Evolutionary conservation across 2,329 filamentous ascomycete genomes (phyloP), one percentile per base, ranked within the genome.

Genomic region (Fusarium mangiferae): DNA sequence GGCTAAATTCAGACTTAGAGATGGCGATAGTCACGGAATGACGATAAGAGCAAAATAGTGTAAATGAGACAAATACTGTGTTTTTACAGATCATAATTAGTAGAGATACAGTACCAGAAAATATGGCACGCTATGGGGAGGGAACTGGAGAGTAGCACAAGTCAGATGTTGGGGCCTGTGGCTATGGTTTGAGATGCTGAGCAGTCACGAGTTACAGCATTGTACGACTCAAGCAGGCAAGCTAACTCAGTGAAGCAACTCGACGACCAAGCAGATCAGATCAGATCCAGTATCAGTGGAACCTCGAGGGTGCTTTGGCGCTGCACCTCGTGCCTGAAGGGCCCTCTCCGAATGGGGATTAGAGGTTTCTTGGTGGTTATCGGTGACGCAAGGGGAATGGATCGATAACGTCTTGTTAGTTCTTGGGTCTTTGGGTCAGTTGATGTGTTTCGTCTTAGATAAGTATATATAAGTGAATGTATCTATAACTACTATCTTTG

Each of bases 341-440:
- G 41, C 30, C 55, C 28, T 54, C 71, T 65, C 71, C 71, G 58
- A 68, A 74, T 72, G 60, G 55, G 72, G 71, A 24, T 61, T 74
- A 74, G 71, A 71, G 45, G 59, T 42, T 59, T 46, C 59, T 59
- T 54, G 56, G 55, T 58, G 24, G 30, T 58, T 49, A 67, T 70
- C 35, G 30, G 72, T 75, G 72, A 75, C 72, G 72, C 72, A 75
- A 75, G 56, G 57, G 52, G 46, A 20, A 44, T 51, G 45, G 42
- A 61, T 60, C 42, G 56, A 73, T 62, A 71, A 61, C 61, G 52
- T 42, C 60, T 51, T 66, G 51, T 57, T 62, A 64, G 58, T 61
- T n/a, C 39, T 69, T 30, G 15, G 51, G 51, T 55, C 30, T 33
- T 39, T 38, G 26, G 60, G 65, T 75, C 72, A 74, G 57, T 73